These are phyloP conservation scores for Chlorella sorokiniana DNA, from an alignment of 139 green algal genomes.

Conservation along the genomic window DNA sequence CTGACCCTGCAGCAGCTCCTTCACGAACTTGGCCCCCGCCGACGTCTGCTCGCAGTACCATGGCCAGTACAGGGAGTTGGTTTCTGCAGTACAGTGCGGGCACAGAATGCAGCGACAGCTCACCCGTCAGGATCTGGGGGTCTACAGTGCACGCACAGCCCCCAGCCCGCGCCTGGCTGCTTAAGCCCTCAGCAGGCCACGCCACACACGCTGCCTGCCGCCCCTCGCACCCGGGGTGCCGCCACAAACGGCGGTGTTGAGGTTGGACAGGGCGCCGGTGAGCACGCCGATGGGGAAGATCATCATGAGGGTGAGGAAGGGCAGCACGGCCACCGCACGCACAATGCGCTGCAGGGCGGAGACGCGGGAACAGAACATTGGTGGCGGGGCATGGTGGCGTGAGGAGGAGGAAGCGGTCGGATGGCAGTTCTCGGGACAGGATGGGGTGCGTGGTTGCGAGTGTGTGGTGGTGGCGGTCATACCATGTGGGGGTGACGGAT, in stretches of 20 bases:
- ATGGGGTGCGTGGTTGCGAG: too few relatives aligned
- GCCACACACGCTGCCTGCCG: background rate
- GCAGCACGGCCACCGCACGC: background rate
- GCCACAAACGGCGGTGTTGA: constrained; percentile 7
- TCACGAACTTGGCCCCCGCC: background rate
- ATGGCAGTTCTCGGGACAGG: too few relatives aligned
- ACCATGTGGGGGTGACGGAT: too few relatives aligned
- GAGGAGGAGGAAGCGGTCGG: too few relatives aligned
- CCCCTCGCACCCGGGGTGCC: constrained; percentile 4
- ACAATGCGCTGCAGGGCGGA: background rate
- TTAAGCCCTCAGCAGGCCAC: background rate
- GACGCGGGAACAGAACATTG: background rate
- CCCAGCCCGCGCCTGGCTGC: too few relatives aligned
- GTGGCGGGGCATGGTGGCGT: background rate
- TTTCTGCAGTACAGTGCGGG: background rate
- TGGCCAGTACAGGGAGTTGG: constrained; percentile 27
- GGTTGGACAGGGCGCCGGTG: constrained; percentile 7
- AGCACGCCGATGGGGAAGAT: constrained; percentile 25
- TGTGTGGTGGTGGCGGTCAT: too few relatives aligned
- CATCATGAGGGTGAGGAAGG: background rate
- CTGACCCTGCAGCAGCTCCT: constrained; percentile 20
- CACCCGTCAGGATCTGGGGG: too few relatives aligned
- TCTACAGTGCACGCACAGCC: too few relatives aligned
- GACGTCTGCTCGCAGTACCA: constrained; percentile 15
- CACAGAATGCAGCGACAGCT: background rate